Conservation (phyloP, 768 basidiomycete species). For the Chalciporus pseudorubinellus region DNA sequence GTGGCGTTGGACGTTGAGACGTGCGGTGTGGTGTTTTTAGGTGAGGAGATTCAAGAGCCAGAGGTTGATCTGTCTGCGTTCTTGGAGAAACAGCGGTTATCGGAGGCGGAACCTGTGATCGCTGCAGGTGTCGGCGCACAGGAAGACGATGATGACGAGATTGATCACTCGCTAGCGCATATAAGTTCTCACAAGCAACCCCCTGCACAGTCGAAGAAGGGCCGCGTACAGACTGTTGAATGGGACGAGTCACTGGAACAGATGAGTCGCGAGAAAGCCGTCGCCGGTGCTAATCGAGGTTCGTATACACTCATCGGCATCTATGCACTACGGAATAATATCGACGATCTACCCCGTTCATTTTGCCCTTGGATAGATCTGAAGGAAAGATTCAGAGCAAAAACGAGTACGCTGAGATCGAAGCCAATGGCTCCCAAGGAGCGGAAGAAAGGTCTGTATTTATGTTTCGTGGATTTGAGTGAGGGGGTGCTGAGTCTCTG, state of each 20-base stretch:
- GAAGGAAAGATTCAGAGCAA: constrained; percentile 56
- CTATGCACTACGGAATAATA: not conserved
- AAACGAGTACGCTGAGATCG: constrained; percentile 45
- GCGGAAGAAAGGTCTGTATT: constrained; percentile 37
- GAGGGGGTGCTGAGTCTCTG: constrained; percentile 2
- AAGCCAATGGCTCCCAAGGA: constrained; percentile 36
- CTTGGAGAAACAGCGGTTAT: constrained; percentile 58
- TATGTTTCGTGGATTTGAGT: not conserved
- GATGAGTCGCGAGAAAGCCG: constrained; percentile 65
- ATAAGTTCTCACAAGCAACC: constrained; percentile 37
- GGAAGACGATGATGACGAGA: constrained; percentile 48
- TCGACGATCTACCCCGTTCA: not conserved
- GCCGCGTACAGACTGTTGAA: constrained; percentile 58
- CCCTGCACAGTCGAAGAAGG: constrained; percentile 47
- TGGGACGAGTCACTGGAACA: constrained; percentile 70
- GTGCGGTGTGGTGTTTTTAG: constrained; percentile 30
- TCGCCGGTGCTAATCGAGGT: constrained; percentile 79
- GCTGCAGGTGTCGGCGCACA: constrained; percentile 18
- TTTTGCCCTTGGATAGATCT: constrained; percentile 48
- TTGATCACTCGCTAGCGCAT: constrained; percentile 58
- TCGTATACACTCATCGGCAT: too few relatives aligned
- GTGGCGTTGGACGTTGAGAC: not conserved
- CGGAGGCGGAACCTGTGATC: constrained; percentile 32
- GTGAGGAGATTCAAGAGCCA: constrained; percentile 64
- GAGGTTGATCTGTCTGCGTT: constrained; percentile 72